Evolutionary conservation across 345 rosid genomes (phyloP).

Genomic region (Salix arbutifolia): DNA sequence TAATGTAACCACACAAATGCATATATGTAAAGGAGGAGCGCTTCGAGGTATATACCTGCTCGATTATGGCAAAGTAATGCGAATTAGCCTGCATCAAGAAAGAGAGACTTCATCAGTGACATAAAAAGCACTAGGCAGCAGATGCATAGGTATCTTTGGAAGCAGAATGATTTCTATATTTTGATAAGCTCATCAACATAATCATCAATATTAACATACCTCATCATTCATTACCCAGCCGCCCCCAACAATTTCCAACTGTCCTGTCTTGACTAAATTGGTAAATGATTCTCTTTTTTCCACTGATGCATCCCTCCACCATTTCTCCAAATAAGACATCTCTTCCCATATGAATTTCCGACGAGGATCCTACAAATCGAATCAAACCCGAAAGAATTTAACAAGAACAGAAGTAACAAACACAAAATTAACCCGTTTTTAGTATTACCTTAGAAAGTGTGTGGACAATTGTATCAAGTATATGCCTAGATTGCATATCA

Average conservation of each 20-base stretch:
- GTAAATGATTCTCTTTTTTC: conserved; percentile 59
- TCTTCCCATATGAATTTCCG: conserved; percentile 99
- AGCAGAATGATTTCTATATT: neutral
- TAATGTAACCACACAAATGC: neutral
- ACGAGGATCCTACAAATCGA: conserved; percentile 58
- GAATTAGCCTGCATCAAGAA: conserved; percentile 84
- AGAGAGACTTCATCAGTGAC: neutral
- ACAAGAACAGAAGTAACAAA: neutral
- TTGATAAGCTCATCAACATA: neutral
- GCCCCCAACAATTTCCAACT: conserved; percentile 96
- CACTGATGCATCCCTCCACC: conserved; percentile 94
- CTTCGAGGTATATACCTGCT: conserved; percentile 52
- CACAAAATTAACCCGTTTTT: neutral
- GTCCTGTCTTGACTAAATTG: conserved; percentile 78
- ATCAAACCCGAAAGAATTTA: neutral
- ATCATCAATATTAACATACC: conserved; percentile 36
- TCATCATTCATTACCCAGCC: conserved; percentile 99
- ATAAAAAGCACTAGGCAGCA: neutral
- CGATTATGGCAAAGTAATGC: conserved; percentile 89
- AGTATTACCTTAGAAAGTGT: conserved; percentile 67
- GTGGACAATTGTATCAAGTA: conserved; percentile 81
- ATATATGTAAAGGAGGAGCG: neutral
- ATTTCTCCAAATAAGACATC: conserved; percentile 94
- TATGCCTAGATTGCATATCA: conserved; percentile 68
- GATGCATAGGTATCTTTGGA: neutral